Evolutionary conservation across 2,329 filamentous ascomycete genomes (phyloP).

Genomic region (Phialocephala sp.): DNA sequence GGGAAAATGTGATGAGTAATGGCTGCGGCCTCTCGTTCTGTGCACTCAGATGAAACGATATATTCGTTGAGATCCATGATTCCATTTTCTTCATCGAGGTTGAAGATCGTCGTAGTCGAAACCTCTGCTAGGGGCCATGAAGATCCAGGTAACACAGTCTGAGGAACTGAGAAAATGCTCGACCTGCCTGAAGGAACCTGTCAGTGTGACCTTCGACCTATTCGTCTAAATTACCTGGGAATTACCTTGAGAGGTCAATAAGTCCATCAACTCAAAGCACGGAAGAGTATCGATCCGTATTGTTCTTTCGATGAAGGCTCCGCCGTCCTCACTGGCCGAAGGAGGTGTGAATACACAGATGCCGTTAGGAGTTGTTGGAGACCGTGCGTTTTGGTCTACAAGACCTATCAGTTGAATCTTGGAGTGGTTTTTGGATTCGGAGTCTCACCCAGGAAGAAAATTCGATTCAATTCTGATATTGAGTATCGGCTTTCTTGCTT

Average conservation of each 20-base stretch:
- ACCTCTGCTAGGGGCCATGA: too few species aligned
- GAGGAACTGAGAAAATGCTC: too few species aligned
- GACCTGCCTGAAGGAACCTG: too few species aligned
- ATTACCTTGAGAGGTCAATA: not conserved
- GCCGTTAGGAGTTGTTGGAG: not conserved
- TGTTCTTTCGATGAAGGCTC: too few species aligned
- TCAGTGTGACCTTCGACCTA: too few species aligned
- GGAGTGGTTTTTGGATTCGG: not conserved
- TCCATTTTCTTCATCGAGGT: too few species aligned
- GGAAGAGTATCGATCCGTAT: not conserved
- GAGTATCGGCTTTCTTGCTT: not conserved
- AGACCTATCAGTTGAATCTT: not conserved
- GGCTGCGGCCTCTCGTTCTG: too few species aligned
- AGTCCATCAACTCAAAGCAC: not conserved
- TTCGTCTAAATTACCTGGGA: not conserved
- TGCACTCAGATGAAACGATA: too few species aligned
- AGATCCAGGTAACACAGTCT: too few species aligned
- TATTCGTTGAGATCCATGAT: too few species aligned
- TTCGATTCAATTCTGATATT: not conserved
- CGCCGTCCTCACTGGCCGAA: not conserved
- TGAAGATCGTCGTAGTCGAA: too few species aligned
- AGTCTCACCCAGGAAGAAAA: not conserved
- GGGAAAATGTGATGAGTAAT: too few species aligned
- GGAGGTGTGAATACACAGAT: constrained; percentile 1
- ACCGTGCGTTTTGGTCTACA: not conserved